phyloP scores from a whole-genome alignment of 495 filamentous ascomycete species.

The Tuber calosporum region DNA sequence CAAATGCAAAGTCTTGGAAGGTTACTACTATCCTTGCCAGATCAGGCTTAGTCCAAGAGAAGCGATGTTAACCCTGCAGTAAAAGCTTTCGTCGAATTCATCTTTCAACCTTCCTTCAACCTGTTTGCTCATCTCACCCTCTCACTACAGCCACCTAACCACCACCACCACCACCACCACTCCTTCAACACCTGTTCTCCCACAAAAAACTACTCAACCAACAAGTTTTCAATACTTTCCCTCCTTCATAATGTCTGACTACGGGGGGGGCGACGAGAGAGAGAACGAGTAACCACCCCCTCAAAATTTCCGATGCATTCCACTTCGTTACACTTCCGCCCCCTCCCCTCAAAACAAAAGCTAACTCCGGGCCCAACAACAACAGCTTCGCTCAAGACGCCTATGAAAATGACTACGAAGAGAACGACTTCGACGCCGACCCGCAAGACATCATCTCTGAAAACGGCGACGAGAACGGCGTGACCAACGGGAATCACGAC shows the following conservation, averaged over 20 bases:
- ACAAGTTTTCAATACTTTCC: not conserved
- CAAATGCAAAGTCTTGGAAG: conserved; percentile 16
- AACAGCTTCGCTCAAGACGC: conserved; percentile 40
- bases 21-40: not conserved
- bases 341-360: conserved; percentile 2
- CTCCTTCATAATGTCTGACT: conserved; percentile 30
- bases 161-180: not conserved
- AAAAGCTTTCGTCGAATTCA: conserved; percentile 4
- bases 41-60: not conserved
- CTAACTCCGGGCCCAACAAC: conserved; percentile 6
- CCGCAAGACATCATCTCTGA: conserved; percentile 52
- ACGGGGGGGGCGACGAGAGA: conserved; percentile 27
- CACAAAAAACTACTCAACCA: not conserved
- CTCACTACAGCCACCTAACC: not conserved
- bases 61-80: conserved; percentile 10
- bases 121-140: not conserved
- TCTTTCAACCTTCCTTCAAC: not conserved
- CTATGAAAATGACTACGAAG: conserved; percentile 59
- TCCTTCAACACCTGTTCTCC: not conserved
- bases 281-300: conserved; percentile 42
- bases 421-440: conserved; percentile 52
- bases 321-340: not conserved
- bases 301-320: conserved; percentile 10
- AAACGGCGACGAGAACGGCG: conserved; percentile 44
- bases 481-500: conserved; percentile 49